These are phyloP conservation scores for Colletotrichum sp. DNA, from an alignment of 2,329 filamentous ascomycete species.

Conservation along the genomic window DNA sequence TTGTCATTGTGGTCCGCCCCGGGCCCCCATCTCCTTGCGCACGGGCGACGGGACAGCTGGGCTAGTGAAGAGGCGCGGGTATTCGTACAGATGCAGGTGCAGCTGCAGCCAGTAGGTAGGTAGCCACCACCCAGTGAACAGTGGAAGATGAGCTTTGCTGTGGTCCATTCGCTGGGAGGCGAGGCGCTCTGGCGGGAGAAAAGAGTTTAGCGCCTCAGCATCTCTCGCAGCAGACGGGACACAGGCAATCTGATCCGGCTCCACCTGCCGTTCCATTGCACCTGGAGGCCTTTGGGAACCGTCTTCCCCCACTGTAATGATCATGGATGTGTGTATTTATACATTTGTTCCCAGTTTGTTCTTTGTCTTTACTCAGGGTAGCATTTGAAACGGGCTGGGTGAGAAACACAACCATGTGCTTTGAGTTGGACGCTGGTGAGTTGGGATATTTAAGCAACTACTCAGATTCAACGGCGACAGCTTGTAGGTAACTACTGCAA, in stretches of 20 bases:
- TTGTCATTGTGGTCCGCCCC: not conserved
- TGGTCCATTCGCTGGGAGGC: not conserved
- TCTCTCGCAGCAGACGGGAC: not conserved
- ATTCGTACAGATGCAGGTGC: not conserved
- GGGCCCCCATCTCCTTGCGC: not conserved
- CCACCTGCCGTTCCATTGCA: constrained; percentile 14
- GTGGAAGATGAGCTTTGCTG: not conserved
- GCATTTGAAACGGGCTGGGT: not conserved
- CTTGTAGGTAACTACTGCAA: not conserved
- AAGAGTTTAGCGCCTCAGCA: not conserved
- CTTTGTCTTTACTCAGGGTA: not conserved
- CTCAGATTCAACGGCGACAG: not conserved
- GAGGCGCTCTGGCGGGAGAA: not conserved
- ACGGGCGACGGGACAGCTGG: not conserved
- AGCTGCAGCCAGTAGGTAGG: not conserved
- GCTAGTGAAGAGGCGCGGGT: not conserved
- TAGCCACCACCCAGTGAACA: not conserved
- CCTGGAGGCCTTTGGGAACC: not conserved
- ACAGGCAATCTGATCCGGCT: not conserved
- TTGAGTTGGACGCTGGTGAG: not conserved
- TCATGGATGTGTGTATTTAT: not conserved
- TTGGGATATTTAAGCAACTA: not conserved
- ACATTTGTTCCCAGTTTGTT: not conserved
- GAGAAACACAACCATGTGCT: not conserved
- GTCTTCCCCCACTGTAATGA: not conserved